Evolutionary conservation across 2,329 filamentous ascomycete genomes (phyloP).

Genomic region (Epichloe typhina): DNA sequence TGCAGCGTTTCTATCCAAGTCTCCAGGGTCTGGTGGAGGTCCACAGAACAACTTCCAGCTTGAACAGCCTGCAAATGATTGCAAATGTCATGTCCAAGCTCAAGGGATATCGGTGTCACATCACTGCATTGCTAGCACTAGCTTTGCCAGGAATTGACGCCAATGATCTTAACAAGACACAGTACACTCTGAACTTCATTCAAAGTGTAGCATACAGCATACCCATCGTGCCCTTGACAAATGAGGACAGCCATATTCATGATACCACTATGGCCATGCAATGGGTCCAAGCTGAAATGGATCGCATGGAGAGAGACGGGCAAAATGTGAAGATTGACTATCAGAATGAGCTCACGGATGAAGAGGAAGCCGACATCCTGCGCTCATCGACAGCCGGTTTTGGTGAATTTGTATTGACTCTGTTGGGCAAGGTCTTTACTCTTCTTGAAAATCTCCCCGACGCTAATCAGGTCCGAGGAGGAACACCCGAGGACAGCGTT

Average conservation of each 20-base stretch:
- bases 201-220: conserved; percentile 95
- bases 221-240: conserved; percentile 64
- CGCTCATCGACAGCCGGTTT: conserved; percentile 91
- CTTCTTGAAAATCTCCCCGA: conserved; percentile 91
- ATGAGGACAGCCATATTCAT: conserved; percentile 50
- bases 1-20: conserved; percentile 94
- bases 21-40: conserved; percentile 95
- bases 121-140: conserved; percentile 85
- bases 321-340: conserved; percentile 81
- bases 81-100: conserved; percentile 82
- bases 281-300: conserved; percentile 91
- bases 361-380: conserved; percentile 76
- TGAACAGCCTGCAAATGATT: conserved; percentile 83
- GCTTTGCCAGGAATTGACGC: conserved; percentile 92
- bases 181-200: conserved; percentile 88
- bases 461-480: conserved; percentile 71
- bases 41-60: conserved; percentile 85
- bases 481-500: conserved; percentile 91
- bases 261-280: conserved; percentile 70
- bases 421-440: conserved; percentile 90
- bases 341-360: conserved; percentile 63
- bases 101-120: conserved; percentile 92
- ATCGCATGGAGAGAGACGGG: conserved; percentile 80
- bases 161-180: conserved; percentile 92
- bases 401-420: conserved; percentile 79